phyloP scores from a whole-genome alignment of 352 stramenopile species.

The Phytophthora sp. region DNA sequence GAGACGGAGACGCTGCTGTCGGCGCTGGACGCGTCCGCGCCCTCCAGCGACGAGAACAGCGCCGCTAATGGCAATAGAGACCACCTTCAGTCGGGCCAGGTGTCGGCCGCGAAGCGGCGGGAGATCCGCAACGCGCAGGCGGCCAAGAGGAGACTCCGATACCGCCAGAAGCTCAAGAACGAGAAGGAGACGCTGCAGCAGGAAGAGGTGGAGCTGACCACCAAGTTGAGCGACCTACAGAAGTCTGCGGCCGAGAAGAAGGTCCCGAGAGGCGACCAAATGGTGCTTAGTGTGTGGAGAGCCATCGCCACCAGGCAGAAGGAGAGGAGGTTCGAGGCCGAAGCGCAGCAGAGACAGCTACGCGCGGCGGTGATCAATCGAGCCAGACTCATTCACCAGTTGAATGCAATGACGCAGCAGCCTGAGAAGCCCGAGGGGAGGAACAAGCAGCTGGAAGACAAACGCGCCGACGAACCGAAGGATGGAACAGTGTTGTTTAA shows the following conservation, averaged over 20 bases:
- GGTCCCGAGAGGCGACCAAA: not conserved
- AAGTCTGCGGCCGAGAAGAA: not conserved
- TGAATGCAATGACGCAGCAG: slow-evolving; percentile 7
- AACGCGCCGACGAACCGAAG: not conserved
- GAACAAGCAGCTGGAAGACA: too few species aligned
- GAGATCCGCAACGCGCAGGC: slow-evolving; percentile 9
- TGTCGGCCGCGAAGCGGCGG: not conserved
- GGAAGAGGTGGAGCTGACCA: not conserved
- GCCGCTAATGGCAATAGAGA: not conserved
- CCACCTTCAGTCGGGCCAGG: not conserved
- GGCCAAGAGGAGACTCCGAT: slow-evolving; percentile 6
- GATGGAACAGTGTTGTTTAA: slow-evolving; percentile 9
- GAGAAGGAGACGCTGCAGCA: slow-evolving; percentile 15
- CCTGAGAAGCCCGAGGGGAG: not conserved
- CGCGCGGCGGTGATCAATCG: slow-evolving; percentile 7
- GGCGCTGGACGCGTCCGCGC: not conserved
- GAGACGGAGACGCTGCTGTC: slow-evolving; percentile 23
- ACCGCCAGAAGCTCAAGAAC: slow-evolving; percentile 23
- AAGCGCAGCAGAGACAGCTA: slow-evolving; percentile 13
- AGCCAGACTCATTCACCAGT: slow-evolving; percentile 16
- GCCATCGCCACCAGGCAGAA: slow-evolving; percentile 13
- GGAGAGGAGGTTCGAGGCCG: slow-evolving; percentile 7
- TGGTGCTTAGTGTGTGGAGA: slow-evolving; percentile 6
- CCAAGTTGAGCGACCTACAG: not conserved
- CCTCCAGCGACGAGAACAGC: not conserved